Evolutionary conservation across 192 early-diverging fungal species (phyloP), one percentile per base, ranked within the genome.

Genomic region (Coemansia brasiliensis): DNA sequence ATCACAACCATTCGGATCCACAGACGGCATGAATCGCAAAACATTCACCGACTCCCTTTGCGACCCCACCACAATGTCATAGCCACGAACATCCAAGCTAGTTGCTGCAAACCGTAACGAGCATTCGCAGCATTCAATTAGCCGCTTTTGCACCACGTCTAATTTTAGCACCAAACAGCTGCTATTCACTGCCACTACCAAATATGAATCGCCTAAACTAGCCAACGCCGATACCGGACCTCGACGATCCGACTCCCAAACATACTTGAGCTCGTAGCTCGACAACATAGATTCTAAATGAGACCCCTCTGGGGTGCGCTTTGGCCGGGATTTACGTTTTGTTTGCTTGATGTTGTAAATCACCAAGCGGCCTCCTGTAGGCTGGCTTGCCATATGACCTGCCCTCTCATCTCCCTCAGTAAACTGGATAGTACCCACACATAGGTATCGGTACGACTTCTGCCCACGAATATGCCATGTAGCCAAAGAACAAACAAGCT

Each of bases 41-140:
- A 77, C 16, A 49, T 63, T 52, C 2, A 69, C 57, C 1, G 67
- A 50, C 61, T 77, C 74, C 24, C 67, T 49, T 35, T 61, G 45
- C 9, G 74, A 77, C 5, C 67, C 68, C 4, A 53, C 74, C 13
- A 62, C 67, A 35, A 77, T 55, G 5, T 61, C 41, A 49, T 42
- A 21, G 13, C 53, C 63, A 13, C 49, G 50, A 29, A 77, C 64
- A 46, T 67, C 52, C 3, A 77, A 45, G 21, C 74, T 67, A 18
- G 55, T 67, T 35, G 50, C 57, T 0, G 66, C 53, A 42, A 75
- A 75, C 12, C 72, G 61, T 26, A 67, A 27, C 26, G 5, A 3
- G 39, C 39, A 67, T 40, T 67, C 67, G 44, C 74, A 71, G 64
- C 74, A 77, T 38, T 77, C 74, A 11, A 77, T 67, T 16, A 77